phyloP scores from a whole-genome alignment of 2,329 filamentous ascomycete species.

The Arachnopeziza araneosa region DNA sequence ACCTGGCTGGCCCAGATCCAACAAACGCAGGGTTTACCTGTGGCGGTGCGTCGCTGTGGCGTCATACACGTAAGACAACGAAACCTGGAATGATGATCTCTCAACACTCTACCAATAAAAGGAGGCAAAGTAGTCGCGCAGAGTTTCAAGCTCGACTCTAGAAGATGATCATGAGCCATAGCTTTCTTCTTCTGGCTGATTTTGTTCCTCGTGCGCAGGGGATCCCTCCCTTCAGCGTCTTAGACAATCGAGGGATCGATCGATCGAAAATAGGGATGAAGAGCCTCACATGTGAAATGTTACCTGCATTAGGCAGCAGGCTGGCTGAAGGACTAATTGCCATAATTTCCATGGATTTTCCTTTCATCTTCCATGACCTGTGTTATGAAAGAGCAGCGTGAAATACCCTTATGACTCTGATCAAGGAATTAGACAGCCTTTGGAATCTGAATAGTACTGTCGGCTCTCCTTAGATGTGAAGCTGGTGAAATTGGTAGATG shows the following conservation, averaged over 20 bases:
- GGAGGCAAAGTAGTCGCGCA: neutral
- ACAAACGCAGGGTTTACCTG: neutral
- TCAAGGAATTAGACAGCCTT: neutral
- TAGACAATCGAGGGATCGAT: neutral
- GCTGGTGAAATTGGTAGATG: neutral
- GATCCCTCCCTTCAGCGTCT: neutral
- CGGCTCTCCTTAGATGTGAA: too few species aligned
- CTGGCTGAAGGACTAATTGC: neutral
- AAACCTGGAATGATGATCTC: neutral
- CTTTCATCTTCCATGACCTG: too few species aligned
- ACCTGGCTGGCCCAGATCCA: neutral
- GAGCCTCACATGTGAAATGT: neutral
- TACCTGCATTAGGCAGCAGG: neutral
- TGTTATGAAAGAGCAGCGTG: too few species aligned
- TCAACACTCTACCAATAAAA: neutral
- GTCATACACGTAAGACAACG: neutral
- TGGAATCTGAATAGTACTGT: neutral
- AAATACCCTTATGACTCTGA: too few species aligned
- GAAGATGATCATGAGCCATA: neutral
- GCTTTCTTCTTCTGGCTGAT: neutral
- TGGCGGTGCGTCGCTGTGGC: neutral
- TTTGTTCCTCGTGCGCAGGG: neutral
- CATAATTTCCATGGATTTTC: neutral
- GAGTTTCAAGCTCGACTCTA: neutral
- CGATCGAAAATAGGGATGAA: neutral